These are phyloP conservation scores for Alternaria arborescens DNA, from an alignment of 2,329 filamentous ascomycete species.

Conservation along the genomic window DNA sequence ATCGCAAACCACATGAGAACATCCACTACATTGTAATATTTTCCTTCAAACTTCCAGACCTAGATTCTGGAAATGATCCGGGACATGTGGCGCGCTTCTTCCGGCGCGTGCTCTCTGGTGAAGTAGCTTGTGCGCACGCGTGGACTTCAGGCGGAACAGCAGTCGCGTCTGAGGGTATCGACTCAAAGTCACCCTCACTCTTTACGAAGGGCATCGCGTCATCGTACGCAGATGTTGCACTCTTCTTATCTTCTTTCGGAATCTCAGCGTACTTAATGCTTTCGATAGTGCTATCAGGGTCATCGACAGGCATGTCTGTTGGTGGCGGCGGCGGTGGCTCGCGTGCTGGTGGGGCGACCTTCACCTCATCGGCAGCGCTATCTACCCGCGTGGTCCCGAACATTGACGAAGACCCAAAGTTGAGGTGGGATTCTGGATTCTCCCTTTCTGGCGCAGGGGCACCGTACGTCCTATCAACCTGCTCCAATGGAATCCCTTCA, in stretches of 20 bases:
- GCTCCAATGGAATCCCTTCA: accelerated
- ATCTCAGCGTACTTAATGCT: accelerated
- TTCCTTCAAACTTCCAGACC: background rate
- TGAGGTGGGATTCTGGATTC: background rate
- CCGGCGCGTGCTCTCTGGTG: background rate
- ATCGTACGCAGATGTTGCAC: no score
- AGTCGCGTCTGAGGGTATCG: background rate
- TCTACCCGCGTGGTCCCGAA: background rate
- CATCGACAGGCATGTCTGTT: background rate
- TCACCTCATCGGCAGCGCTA: background rate
- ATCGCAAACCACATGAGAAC: background rate
- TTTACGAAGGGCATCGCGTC: background rate
- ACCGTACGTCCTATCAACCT: background rate
- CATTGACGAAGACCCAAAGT: background rate
- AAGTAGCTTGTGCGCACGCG: background rate
- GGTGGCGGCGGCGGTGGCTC: background rate
- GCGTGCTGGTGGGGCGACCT: background rate
- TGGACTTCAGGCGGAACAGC: background rate
- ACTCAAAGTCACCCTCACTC: no score
- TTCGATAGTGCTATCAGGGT: background rate
- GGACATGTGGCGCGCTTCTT: background rate
- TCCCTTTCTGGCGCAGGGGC: background rate
- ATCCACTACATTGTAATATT: background rate
- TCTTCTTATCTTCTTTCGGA: background rate
- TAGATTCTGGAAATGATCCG: background rate